A percentile compares a stretch with the other conserved stretches of the same genome.
Conservation (phyloP, 2,329 filamentous ascomycete genomes). For the Cladosporium sp. region DNA sequence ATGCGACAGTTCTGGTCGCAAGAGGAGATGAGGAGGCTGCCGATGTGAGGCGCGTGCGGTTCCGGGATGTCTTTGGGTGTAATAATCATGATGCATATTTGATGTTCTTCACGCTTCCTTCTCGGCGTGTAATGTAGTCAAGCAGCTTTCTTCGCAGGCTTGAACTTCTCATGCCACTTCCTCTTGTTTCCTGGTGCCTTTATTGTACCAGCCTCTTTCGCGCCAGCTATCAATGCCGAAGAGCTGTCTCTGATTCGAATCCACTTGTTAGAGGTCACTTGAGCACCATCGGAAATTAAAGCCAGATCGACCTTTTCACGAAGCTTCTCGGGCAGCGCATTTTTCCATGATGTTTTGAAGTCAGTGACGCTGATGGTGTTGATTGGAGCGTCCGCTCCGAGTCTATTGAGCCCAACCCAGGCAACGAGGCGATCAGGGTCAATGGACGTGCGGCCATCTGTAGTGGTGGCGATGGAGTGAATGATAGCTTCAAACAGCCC, state of each 20-base stretch:
- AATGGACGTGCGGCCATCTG: slow-evolving; percentile 26
- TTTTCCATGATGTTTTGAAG: slow-evolving; percentile 37
- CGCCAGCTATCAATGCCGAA: background rate
- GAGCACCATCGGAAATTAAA: slow-evolving; percentile 23
- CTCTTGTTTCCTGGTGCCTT: slow-evolving; percentile 28
- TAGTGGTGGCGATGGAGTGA: slow-evolving; percentile 15
- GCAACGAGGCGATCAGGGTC: slow-evolving; percentile 20
- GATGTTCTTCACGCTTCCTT: background rate
- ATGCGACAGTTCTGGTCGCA: slow-evolving; percentile 79
- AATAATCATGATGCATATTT: background rate
- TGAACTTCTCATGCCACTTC: slow-evolving; percentile 39
- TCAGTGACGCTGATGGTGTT: slow-evolving; percentile 20
- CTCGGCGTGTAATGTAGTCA: background rate
- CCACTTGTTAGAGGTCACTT: slow-evolving; percentile 17
- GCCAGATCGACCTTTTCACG: slow-evolving; percentile 23
- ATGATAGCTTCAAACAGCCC: slow-evolving; percentile 31
- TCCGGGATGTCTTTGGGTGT: background rate
- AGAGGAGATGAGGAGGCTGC: slow-evolving; percentile 68
- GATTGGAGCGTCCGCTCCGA: slow-evolving; percentile 21
- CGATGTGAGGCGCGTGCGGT: slow-evolving; percentile 50
- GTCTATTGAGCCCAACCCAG: slow-evolving; percentile 21
- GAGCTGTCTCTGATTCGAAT: slow-evolving; percentile 18
- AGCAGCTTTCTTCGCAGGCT: slow-evolving; percentile 26
- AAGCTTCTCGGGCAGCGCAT: slow-evolving; percentile 32
- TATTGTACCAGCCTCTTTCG: slow-evolving; percentile 8